Evolutionary conservation across 306 rosid genomes (phyloP).

Genomic region (Fagus sylvatica): DNA sequence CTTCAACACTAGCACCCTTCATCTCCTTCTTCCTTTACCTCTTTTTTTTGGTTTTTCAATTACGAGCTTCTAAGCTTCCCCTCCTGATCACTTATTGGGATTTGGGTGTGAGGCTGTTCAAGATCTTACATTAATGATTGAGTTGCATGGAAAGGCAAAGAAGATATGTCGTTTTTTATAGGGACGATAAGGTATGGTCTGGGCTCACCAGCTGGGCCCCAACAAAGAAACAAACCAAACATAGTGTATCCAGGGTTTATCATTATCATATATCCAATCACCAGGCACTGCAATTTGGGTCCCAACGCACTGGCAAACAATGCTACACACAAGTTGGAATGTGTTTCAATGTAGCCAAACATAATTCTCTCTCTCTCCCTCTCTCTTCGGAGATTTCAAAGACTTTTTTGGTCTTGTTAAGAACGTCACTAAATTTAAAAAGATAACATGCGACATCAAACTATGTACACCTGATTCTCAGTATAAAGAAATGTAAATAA

Average conservation of each 20-base stretch:
- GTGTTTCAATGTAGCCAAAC: not conserved
- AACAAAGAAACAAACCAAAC: conserved; percentile 13
- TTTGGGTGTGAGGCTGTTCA: not conserved
- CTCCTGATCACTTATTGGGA: not conserved
- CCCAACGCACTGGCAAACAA: not conserved
- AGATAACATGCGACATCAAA: no score
- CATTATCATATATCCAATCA: not conserved
- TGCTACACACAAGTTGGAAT: not conserved
- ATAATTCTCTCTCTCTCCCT: not conserved
- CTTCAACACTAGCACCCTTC: conserved; percentile 12
- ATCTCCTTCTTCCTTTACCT: conserved; percentile 10
- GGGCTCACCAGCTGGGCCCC: conserved; percentile 16
- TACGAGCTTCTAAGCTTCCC: no score
- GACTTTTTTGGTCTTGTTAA: not conserved
- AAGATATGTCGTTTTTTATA: conserved; percentile 11
- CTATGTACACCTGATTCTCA: no score
- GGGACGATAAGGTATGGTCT: conserved; percentile 16
- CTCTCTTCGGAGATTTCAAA: not conserved
- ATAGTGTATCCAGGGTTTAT: not conserved
- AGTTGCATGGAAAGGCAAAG: conserved; percentile 7
- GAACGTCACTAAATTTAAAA: no score
- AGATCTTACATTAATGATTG: not conserved
- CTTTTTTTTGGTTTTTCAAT: no score
- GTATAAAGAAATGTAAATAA: no score
- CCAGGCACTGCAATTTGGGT: not conserved